phyloP scores from a whole-genome alignment of 768 basidiomycete species.

The Boletales sp. region DNA sequence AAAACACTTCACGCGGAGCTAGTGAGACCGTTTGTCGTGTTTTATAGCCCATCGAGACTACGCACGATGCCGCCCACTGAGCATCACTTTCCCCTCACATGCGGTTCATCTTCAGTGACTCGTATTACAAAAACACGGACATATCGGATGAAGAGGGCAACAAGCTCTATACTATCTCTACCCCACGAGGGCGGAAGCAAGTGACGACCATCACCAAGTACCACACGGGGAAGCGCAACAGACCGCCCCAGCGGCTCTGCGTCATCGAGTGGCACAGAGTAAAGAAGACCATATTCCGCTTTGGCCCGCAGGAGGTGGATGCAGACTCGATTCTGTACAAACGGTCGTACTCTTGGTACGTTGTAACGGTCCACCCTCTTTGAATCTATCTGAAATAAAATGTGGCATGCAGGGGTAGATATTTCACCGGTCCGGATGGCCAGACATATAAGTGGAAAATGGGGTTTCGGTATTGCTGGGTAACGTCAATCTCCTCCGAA shows the following conservation, averaged over 20 bases:
- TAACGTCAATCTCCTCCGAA: slow-evolving; percentile 6
- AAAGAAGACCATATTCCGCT: slow-evolving; percentile 24
- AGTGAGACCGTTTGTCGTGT: neutral
- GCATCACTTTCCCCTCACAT: neutral
- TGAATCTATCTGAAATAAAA: neutral
- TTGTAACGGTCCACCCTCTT: neutral
- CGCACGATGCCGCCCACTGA: neutral
- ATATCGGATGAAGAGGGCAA: slow-evolving; percentile 15
- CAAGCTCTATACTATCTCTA: slow-evolving; percentile 17
- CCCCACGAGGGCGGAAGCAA: slow-evolving; percentile 12
- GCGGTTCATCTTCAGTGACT: slow-evolving; percentile 16
- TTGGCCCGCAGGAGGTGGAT: slow-evolving; percentile 20
- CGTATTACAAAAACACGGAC: slow-evolving; percentile 17
- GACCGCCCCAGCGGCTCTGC: slow-evolving; percentile 16
- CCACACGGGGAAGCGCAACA: neutral
- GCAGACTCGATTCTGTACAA: slow-evolving; percentile 12
- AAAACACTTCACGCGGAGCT: neutral
- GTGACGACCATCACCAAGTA: slow-evolving; percentile 11
- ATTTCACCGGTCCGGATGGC: slow-evolving; percentile 29
- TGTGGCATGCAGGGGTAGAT: slow-evolving; percentile 16
- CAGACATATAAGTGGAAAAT: slow-evolving; percentile 32
- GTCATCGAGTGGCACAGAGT: slow-evolving; percentile 29
- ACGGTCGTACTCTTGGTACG: slow-evolving; percentile 11
- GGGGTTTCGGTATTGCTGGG: slow-evolving; percentile 15
- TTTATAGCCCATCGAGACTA: neutral